phyloP scores from a whole-genome alignment of 225 moss, liverwort and hornwort species.

The Straminergon stramineum region DNA sequence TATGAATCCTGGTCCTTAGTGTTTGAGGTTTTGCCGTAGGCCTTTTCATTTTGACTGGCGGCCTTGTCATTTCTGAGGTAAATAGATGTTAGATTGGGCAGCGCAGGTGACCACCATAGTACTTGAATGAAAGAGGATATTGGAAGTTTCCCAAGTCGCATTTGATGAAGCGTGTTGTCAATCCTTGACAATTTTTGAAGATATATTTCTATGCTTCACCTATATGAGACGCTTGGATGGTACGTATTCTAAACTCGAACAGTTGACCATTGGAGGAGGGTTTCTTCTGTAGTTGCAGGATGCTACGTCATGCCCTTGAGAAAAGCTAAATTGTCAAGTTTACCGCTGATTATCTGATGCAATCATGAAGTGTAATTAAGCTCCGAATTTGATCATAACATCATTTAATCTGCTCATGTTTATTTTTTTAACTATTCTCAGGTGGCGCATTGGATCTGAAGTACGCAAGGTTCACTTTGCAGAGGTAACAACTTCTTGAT shows the following conservation, averaged over 20 bases:
- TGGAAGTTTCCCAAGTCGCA: not conserved
- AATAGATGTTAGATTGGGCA: not conserved
- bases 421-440: not conserved
- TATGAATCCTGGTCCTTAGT: not conserved
- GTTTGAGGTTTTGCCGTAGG: not conserved
- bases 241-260: slow-evolving; percentile 10
- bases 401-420: not conserved
- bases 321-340: not conserved
- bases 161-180: not conserved
- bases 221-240: slow-evolving; percentile 99
- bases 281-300: not conserved
- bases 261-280: not conserved
- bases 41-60: not conserved
- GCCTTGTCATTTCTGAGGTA: not conserved
- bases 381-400: not conserved
- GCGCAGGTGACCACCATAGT: not conserved
- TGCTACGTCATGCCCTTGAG: not conserved
- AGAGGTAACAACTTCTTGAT: slow-evolving; percentile 41
- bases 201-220: slow-evolving; percentile 97
- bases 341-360: not conserved
- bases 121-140: not conserved
- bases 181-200: slow-evolving; percentile 35
- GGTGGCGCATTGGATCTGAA: slow-evolving; percentile 98
- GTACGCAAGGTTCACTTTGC: slow-evolving; percentile 98
- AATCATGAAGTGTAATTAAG: not conserved